Evolutionary conservation across 352 stramenopile species (phyloP), one percentile per base, ranked within the genome.

Genomic region (Peronospora farinosa): DNA sequence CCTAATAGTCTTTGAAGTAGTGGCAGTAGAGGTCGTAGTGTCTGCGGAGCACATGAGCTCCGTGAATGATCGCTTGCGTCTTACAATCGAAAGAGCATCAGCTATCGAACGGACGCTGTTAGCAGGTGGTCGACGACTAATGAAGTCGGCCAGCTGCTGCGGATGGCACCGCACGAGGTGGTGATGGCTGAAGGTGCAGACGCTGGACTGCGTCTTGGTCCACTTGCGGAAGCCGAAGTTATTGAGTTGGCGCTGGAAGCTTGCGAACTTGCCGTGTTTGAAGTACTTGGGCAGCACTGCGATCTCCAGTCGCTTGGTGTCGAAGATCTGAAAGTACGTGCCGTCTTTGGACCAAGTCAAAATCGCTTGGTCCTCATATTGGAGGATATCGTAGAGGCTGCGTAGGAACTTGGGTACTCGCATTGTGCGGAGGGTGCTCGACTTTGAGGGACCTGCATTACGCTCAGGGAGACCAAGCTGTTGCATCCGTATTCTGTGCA

Each of bases 251-350:
- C 90, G 80, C 55, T 95, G 84, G 45, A 97, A 91, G 36, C 85
- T 96, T 9, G 90, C 78, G 67, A 97, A 95, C 58, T 90, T 95
- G 58, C 79, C 69, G 66, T 97, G 90, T 60, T 96, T 97, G 60
- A 97, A 97, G 72, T 97, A 97, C 60, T 88, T 86, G 23, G 88
- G 88, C 9, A 97, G 69, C 39, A 97, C 72, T 27, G 84, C 65
- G 12, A 86, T 40, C 39, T 82, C 70, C 7, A 86, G 71, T 9
- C 72, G 73, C 41, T 72, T 64, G 28, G 66, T 83, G 56, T 83
- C 53, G 47, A 76, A 71, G 54, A 90, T 78, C 60, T 87, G 72
- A 53, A 92, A 91, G 53, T 72, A 72, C 10, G 68, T 63, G 33
- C 78, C 72, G 50, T 86, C 78, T 44, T 65, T 65, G 23, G 76